Evolutionary conservation across 495 filamentous ascomycete species (phyloP), one percentile per base, ranked within the genome.

Genomic region (Xanthoparmelia taractica): DNA sequence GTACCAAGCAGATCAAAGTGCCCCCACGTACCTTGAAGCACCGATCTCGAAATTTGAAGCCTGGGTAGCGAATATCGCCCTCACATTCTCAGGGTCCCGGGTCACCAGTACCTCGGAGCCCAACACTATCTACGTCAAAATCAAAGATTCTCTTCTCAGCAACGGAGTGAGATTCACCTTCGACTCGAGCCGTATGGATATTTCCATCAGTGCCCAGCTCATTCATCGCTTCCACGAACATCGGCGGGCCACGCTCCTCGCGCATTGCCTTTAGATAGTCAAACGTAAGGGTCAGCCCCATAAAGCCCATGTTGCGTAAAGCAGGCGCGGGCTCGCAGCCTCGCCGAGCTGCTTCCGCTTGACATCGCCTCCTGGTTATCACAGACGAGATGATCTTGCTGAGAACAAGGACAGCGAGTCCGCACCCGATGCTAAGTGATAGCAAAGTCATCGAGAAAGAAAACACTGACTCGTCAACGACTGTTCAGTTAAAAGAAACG

Each of bases 71-170:
- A 88, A 78, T 4, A 88, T 75, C 0, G 78, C 71, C 60, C 84
- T 80, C 56, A 85, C 75, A 57, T 86, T 86, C 66, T 76, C 77
- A 2, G 82, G 81, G 63, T 87, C 84, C 11, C 73, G 70, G 1
- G 82, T 84, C 6, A 76, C 64, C 31, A 83, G 59, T 45, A 75
- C 63, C 17, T 59, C 36, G 10, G 56, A 43, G 67, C 73, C 68
- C 58, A 74, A 68, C 58, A 73, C 69, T 59, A n/a, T 33, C 15
- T 8, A 31, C 18, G 48, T 52, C 48, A 52, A 18, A 5, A 5
- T 52, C 5, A 13, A 31, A 31, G 6, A 18, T 1, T 17, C 12
- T 52, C 25, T 6, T 3, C 29, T 31, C 48, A 12, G 13, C 25
- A n/a, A 17, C 4, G 12, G 23, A 13, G 11, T 13, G 10, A 29